A percentile compares a stretch with the other conserved stretches of the same genome.
These are phyloP conservation scores for Aspergillus tubingensis DNA, from an alignment of 2,329 filamentous ascomycete genomes.

Conservation along the genomic window DNA sequence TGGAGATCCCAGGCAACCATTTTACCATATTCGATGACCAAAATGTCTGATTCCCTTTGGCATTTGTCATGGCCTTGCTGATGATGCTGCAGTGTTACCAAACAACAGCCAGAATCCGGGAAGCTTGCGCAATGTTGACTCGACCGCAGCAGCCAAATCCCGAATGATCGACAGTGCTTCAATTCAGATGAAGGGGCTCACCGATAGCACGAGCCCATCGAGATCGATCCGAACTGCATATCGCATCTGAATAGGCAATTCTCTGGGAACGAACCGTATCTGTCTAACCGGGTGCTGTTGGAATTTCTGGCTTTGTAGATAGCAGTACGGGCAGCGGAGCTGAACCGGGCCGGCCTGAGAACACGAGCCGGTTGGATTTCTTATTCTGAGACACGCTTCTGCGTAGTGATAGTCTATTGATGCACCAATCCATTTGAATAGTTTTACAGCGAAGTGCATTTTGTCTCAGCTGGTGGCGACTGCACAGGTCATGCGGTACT, in stretches of 20 bases:
- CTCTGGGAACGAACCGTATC: background rate
- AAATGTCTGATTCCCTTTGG: background rate
- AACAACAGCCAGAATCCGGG: background rate
- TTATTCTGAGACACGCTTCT: background rate
- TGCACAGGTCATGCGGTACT: background rate
- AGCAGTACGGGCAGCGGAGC: background rate
- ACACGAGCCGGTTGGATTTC: background rate
- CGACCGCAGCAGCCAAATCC: background rate
- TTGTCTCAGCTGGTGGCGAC: background rate
- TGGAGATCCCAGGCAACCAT: constrained; percentile 5
- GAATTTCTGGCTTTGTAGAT: background rate
- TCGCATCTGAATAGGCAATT: too few species aligned
- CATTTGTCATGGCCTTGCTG: background rate
- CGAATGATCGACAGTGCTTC: background rate
- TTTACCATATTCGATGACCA: constrained; percentile 7
- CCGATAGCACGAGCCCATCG: too few species aligned
- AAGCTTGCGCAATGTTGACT: background rate
- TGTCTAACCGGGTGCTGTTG: background rate
- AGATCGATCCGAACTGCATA: background rate
- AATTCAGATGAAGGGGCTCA: too few species aligned
- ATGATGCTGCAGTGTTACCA: background rate
- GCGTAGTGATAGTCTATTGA: background rate
- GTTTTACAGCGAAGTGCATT: too few species aligned
- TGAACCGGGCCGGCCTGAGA: too few species aligned
- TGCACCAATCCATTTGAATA: too few species aligned